Evolutionary conservation across 2,329 filamentous ascomycete species (phyloP).

Genomic region (Coniochaeta sp.): DNA sequence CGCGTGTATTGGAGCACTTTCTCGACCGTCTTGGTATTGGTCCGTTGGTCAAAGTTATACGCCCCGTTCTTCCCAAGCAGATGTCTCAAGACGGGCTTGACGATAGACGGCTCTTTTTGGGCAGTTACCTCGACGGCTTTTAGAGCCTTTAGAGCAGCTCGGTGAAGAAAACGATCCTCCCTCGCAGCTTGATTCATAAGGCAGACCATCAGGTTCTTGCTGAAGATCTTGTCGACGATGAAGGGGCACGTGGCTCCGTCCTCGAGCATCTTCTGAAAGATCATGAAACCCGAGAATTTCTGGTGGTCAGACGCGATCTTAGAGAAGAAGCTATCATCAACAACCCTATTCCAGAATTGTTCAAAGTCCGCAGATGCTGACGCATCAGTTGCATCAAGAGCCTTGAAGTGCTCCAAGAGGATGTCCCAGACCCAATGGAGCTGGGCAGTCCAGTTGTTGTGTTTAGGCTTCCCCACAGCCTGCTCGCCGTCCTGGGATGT

Average conservation of each 20-base stretch:
- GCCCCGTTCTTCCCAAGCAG: conserved; percentile 65
- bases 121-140: conserved; percentile 61
- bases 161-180: conserved; percentile 71
- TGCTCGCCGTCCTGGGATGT: conserved; percentile 37
- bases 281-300: conserved; percentile 85
- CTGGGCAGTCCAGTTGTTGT: conserved; percentile 71
- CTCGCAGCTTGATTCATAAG: conserved; percentile 77
- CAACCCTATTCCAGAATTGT: conserved; percentile 77
- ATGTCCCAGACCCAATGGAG: conserved; percentile 85
- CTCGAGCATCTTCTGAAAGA: conserved; percentile 70
- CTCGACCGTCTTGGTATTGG: conserved; percentile 79
- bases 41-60: conserved; percentile 78
- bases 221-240: conserved; percentile 60
- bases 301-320: conserved; percentile 76
- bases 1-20: conserved; percentile 58
- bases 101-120: conserved; percentile 50
- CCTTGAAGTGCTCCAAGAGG: conserved; percentile 52
- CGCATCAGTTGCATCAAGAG: conserved; percentile 19
- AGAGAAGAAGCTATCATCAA: conserved; percentile 83
- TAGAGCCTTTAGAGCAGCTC: conserved; percentile 69
- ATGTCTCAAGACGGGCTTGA: conserved; percentile 54
- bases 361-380: conserved; percentile 47
- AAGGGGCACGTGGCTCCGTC: conserved; percentile 38
- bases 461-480: conserved; percentile 41
- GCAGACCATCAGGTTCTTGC: conserved; percentile 73